A percentile compares a stretch with the other conserved stretches of the same genome.
Conservation (phyloP, 495 filamentous ascomycete species). For the Arthonia radiata region DNA sequence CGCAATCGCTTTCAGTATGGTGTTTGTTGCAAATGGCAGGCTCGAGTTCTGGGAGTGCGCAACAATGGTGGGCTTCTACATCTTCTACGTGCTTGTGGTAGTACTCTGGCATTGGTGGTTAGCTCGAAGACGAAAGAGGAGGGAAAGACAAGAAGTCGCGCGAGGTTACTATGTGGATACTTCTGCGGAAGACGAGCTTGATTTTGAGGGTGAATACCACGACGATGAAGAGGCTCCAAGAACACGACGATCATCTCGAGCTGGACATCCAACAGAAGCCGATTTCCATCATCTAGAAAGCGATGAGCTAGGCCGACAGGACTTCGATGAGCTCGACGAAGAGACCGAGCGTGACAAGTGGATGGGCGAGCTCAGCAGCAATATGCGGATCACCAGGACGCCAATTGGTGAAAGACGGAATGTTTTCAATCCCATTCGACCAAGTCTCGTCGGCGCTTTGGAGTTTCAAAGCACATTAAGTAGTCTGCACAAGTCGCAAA, state of each 20-base stretch:
- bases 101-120: conserved; percentile 83
- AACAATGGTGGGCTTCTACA: conserved; percentile 75
- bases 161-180: conserved; percentile 55
- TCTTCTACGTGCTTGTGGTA: conserved; percentile 74
- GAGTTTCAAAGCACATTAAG: conserved; percentile 82
- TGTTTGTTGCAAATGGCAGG: conserved; percentile 63
- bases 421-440: conserved; percentile 62
- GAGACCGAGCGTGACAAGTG: conserved; percentile 46
- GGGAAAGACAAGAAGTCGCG: conserved; percentile 39
- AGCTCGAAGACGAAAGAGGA: conserved; percentile 28
- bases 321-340: conserved; percentile 35
- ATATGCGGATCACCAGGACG: conserved; percentile 71
- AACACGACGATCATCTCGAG: conserved; percentile 23
- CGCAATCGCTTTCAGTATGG: conserved; percentile 68
- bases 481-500: conserved; percentile 54
- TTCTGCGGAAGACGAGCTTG: conserved; percentile 31
- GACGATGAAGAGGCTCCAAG: conserved; percentile 36
- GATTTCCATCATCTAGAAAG: conserved; percentile 57
- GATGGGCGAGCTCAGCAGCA: conserved; percentile 66
- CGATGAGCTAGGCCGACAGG: conserved; percentile 22
- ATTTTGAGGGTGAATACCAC: conserved; percentile 32
- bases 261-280: conserved; percentile 25
- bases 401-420: conserved; percentile 35
- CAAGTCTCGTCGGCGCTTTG: conserved; percentile 76
- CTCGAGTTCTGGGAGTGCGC: conserved; percentile 73